These are phyloP conservation scores for Phytophthora tubulina DNA, from an alignment of 352 stramenopile genomes.

Conservation along the genomic window DNA sequence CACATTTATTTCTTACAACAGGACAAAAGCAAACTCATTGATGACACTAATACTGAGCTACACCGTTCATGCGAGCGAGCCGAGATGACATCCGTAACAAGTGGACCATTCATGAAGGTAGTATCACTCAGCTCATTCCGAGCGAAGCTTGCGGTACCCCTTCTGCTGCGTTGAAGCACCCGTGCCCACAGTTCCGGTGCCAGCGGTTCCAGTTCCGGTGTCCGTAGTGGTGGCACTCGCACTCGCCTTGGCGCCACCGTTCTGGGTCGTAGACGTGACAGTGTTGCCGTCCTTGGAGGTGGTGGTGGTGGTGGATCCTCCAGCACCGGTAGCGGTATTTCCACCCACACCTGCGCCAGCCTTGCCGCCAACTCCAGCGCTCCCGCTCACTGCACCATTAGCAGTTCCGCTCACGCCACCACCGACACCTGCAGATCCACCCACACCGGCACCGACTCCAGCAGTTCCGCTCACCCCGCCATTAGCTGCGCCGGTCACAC, in stretches of 20 bases:
- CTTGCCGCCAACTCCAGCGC: neutral
- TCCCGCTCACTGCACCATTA: neutral
- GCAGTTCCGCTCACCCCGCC: neutral
- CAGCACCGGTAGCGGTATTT: neutral
- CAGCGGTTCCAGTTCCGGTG: constrained; percentile 6
- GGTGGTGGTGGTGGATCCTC: neutral
- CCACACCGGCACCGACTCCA: neutral
- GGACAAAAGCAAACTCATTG: too few relatives aligned
- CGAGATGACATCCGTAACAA: too few relatives aligned
- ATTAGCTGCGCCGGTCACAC: neutral
- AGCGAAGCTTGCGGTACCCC: too few relatives aligned
- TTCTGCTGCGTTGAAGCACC: too few relatives aligned
- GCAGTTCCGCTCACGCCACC: neutral
- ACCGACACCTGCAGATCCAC: too few relatives aligned
- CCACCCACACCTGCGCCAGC: neutral
- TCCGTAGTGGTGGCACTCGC: neutral
- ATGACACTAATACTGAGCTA: neutral
- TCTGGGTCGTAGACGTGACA: neutral
- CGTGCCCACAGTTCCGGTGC: constrained; percentile 1
- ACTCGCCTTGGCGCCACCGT: neutral
- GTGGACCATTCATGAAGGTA: too few relatives aligned
- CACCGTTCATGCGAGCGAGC: too few relatives aligned
- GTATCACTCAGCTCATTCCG: too few relatives aligned
- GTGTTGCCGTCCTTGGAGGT: neutral
- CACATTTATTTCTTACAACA: too few relatives aligned